Base-by-base conservation (phyloP, 306 rosid genomes). In the Quercus agrifolia region DNA sequence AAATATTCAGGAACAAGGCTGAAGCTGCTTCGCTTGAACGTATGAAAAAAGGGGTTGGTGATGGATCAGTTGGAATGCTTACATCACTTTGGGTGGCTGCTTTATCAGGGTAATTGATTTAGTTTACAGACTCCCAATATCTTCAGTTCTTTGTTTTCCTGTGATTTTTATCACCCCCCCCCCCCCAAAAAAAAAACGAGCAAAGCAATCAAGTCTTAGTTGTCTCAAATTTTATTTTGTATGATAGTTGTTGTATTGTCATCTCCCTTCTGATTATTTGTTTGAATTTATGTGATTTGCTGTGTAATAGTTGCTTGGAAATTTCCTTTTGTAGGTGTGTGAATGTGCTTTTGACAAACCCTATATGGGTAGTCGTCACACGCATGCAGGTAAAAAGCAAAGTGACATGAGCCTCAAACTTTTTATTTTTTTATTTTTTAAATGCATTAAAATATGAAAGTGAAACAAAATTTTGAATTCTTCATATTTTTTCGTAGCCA, bases 41-140 rank as follows among this genome's bases (percentile, higher is more conserved):
- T 31, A 88, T 83, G 87, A 93, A 78, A 74, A 69, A 76, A 66
- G 99, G 98, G 76, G 6, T 76, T 30, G 96, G 99, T 76, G 98
- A 95, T 81, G 98, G 97, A 73, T 93, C 98, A 20, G 96, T 93
- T 83, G 98, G 97, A 75, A 92, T 95, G 94, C 68, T 95, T 49
- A 84, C 99, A 71, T 95, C 99, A 9, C 93, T 95, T 76, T n/a
- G 89, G 83, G 95, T 89, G 54, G 99, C 99, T 80, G 99, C 99
- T 57, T 86, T 93, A 83, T 89, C 98, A 23, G 99, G 99, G 99
- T 95, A 23, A 67, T 30, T 46, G 20, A 67, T 67, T 67, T 67
- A 28, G 49, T 19, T 67, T 67, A 17, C n/a, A 35, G 28, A 67
- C 17, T 8, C 38, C 49, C 72, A 67, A 35, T 35, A 27, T 33